These are phyloP conservation scores for Aspergillus eucalypticola DNA, from an alignment of 2,329 filamentous ascomycete species.

Conservation along the genomic window DNA sequence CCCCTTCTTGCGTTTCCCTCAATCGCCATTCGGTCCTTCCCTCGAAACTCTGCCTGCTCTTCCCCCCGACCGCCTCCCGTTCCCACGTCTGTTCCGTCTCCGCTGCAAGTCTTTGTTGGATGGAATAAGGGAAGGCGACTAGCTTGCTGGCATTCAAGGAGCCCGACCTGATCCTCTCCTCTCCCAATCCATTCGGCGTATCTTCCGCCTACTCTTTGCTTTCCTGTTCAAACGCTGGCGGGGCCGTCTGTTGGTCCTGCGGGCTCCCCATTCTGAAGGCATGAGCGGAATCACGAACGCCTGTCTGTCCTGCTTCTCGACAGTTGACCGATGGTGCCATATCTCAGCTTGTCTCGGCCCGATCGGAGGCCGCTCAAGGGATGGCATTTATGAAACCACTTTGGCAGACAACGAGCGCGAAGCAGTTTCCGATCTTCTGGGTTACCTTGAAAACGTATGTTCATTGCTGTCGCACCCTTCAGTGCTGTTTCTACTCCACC, in stretches of 20 bases:
- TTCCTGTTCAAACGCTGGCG: constrained; percentile 23
- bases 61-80: constrained; percentile 6
- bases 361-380: constrained; percentile 68
- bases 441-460: constrained; percentile 93
- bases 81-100: background rate
- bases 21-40: constrained; percentile 9
- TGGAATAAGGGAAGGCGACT: constrained; percentile 4
- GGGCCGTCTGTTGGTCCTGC: constrained; percentile 31
- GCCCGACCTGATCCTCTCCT: constrained; percentile 9
- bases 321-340: constrained; percentile 46
- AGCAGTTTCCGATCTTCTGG: constrained; percentile 90
- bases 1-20: background rate
- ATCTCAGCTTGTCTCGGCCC: constrained; percentile 44
- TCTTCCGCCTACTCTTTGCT: constrained; percentile 16
- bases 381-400: constrained; percentile 81
- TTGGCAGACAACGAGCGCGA: constrained; percentile 95
- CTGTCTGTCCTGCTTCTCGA: constrained; percentile 45
- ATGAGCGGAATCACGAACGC: constrained; percentile 44
- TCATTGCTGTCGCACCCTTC: constrained; percentile 1
- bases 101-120: constrained; percentile 11
- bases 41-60: constrained; percentile 9
- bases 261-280: constrained; percentile 29
- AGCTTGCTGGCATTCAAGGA: constrained; percentile 10
- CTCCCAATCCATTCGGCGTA: constrained; percentile 3
- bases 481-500: background rate